Base-by-base conservation (phyloP, 116 monocot species). In the Trichopus zeylanicus region DNA sequence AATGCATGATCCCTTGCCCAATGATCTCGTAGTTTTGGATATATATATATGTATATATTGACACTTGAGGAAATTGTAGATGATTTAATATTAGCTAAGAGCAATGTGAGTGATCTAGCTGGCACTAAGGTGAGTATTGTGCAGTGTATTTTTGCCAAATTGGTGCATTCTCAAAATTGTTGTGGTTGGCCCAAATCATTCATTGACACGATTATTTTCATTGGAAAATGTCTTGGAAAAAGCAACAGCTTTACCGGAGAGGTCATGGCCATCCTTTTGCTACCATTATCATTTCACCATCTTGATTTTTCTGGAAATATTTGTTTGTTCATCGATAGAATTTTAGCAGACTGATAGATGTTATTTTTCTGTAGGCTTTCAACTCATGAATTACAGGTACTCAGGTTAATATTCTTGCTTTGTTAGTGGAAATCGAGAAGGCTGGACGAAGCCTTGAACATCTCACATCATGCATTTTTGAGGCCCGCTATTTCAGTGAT, bases 21-120 rank as follows among this genome's bases (percentile, higher is more conserved):
- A 87, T 19, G 88, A 20, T 83, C 89, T 31, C 71, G 89, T 57
- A 85, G 93, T 35, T 93, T 93, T 78, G 93, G 89, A 3, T 93
- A 89, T 73, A 54, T n/a, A n/a, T n/a, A n/a, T n/a, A n/a, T n/a
- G n/a, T 93, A 33, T 64, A 84, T 21, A 90, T 90, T 64, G 86
- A 90, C 48, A 68, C 70, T n/a, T 47, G 90, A 93, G 55, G 52
- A 78, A 67, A 72, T 64, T 51, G 93, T 88, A 66, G 93, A 93
- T 80, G 80, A 82, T 37, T 60, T 88, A n/a, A n/a, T n/a, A 15
- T 79, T 95, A 70, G 59, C 78, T 4, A 79, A 87, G 19, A 90
- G 95, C 25, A 86, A 95, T 76, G 90, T 78, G 80, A 76, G 85
- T 63, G 90, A 95, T 59, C 61, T 95, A 56, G 72, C 79, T 76